Percentiles rank a stretch among this genome's conserved stretches.
Evolutionary conservation across 768 basidiomycete species (phyloP).

Genomic region (Boletus barrowsii): DNA sequence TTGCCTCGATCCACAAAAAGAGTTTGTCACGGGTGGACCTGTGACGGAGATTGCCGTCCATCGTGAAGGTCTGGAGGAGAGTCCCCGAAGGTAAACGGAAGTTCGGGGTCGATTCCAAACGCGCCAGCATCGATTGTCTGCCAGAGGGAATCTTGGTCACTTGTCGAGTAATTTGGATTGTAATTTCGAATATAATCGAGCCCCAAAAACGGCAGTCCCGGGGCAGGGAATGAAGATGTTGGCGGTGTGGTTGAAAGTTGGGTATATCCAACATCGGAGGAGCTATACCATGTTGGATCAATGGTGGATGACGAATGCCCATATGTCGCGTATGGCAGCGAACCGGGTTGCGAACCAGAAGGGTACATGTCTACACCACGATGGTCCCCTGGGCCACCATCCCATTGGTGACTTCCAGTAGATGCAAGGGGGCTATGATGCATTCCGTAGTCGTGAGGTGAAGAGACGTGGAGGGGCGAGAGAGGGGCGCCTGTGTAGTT

Average conservation of each 20-base stretch:
- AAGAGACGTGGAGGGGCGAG: constrained; percentile 50
- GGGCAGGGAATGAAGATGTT: constrained; percentile 61
- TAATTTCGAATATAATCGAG: constrained; percentile 84
- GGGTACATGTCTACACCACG: constrained; percentile 44
- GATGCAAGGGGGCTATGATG: constrained; percentile 31
- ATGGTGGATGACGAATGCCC: constrained; percentile 39
- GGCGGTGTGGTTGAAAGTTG: constrained; percentile 58
- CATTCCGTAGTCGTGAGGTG: constrained; percentile 54
- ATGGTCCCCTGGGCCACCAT: constrained; percentile 37
- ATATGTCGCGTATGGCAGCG: constrained; percentile 44
- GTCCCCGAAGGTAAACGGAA: constrained; percentile 60
- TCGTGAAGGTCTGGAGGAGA: constrained; percentile 29
- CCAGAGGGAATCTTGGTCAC: constrained; percentile 45
- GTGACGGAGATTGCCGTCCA: constrained; percentile 28
- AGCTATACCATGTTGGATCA: constrained; percentile 37
- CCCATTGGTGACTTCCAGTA: constrained; percentile 41
- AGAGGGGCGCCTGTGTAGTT: constrained; percentile 44
- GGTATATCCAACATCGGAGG: constrained; percentile 39
- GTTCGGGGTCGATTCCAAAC: constrained; percentile 75
- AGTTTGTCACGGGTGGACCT: constrained; percentile 16
- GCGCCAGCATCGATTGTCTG: constrained; percentile 68
- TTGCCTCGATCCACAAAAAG: background rate
- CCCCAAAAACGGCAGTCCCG: constrained; percentile 80
- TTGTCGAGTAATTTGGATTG: constrained; percentile 41
- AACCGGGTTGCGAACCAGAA: constrained; percentile 33